Conservation (phyloP, 495 filamentous ascomycete species). For the Talaromyces stipitatus region DNA sequence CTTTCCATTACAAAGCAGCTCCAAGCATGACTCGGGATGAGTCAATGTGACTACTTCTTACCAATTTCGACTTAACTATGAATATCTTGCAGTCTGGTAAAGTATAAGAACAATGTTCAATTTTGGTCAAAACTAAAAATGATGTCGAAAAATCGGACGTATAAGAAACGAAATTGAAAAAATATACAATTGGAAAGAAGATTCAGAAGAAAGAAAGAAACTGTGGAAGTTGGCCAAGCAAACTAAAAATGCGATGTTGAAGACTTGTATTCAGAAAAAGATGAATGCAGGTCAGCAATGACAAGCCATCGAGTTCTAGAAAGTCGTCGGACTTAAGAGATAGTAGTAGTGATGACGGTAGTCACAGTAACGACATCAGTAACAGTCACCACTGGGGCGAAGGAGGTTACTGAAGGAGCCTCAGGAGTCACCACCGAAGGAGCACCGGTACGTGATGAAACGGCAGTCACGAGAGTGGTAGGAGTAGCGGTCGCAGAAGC, state of each 20-base stretch:
- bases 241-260: background rate
- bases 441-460: background rate
- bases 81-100: too few species aligned
- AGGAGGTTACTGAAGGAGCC: constrained; percentile 13
- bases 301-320: background rate
- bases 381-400: background rate
- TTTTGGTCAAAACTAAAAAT: background rate
- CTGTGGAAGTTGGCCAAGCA: background rate
- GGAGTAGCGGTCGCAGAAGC: constrained; percentile 14
- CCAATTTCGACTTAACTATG: background rate
- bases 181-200: background rate
- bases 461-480: background rate
- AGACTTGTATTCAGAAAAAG: background rate
- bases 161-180: background rate
- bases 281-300: background rate
- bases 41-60: background rate
- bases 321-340: background rate
- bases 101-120: background rate
- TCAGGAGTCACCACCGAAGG: constrained; percentile 11
- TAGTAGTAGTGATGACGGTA: background rate
- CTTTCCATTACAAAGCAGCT: too few species aligned
- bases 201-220: background rate
- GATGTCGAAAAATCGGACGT: background rate
- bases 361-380: background rate
- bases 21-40: constrained; percentile 1